Evolutionary conservation across 495 filamentous ascomycete genomes (phyloP).

Genomic region (Hyaloscypha finlandica): DNA sequence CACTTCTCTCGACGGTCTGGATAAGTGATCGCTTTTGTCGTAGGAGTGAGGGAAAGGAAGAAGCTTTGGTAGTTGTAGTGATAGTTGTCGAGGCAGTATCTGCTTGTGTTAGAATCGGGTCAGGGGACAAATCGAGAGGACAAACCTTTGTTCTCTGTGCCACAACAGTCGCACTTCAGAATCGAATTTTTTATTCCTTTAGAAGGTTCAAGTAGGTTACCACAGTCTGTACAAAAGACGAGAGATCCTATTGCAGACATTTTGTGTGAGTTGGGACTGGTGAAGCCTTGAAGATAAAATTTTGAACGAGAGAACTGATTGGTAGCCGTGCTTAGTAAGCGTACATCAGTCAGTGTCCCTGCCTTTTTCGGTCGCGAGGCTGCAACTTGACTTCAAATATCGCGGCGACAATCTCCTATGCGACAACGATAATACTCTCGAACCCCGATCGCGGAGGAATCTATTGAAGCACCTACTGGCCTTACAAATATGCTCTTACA

Average conservation of each 20-base stretch:
- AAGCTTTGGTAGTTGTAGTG: constrained; percentile 80
- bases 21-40: constrained; percentile 83
- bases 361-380: constrained; percentile 14
- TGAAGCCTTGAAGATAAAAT: constrained; percentile 11
- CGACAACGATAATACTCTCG: constrained; percentile 11
- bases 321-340: constrained; percentile 16
- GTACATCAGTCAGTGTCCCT: constrained; percentile 3
- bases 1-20: constrained; percentile 76
- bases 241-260: constrained; percentile 91
- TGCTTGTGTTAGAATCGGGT: constrained; percentile 35
- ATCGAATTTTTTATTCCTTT: constrained; percentile 72
- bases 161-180: constrained; percentile 82
- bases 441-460: background rate
- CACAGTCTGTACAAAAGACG: constrained; percentile 92
- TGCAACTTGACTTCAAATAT: background rate
- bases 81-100: constrained; percentile 80
- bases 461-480: background rate
- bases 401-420: background rate
- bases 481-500: constrained; percentile 16
- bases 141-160: constrained; percentile 77
- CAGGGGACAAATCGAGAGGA: background rate
- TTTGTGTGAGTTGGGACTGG: constrained; percentile 22
- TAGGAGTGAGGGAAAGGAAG: constrained; percentile 84
- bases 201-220: constrained; percentile 82
- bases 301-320: background rate